Evolutionary conservation across 2,329 filamentous ascomycete species (phyloP).

Genomic region (Colletotrichum eleusines): DNA sequence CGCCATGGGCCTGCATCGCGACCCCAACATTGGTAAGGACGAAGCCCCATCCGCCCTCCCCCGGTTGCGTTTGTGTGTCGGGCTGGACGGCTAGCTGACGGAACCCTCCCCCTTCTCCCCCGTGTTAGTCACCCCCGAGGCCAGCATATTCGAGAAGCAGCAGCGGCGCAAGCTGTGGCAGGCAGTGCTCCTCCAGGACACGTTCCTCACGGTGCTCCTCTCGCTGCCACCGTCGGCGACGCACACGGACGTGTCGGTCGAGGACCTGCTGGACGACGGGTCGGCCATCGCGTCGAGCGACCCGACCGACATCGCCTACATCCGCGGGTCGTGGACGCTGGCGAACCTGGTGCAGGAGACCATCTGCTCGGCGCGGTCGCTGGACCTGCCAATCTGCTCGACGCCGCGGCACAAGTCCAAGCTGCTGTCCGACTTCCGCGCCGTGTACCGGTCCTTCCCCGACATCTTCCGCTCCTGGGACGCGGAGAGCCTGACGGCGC

Average conservation of each 20-base stretch:
- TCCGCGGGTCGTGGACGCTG: conserved; percentile 82
- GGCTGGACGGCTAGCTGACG: background rate
- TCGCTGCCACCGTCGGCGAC: conserved; percentile 83
- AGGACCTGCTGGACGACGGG: conserved; percentile 76
- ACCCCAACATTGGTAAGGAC: conserved; percentile 73
- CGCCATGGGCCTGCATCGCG: conserved; percentile 83
- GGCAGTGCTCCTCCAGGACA: conserved; percentile 83
- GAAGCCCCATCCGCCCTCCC: too few species aligned
- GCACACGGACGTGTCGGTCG: conserved; percentile 82
- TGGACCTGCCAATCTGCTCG: conserved; percentile 78
- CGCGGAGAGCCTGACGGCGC: conserved; percentile 66
- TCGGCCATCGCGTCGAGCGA: conserved; percentile 68
- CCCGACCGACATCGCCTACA: conserved; percentile 77
- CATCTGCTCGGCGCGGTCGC: conserved; percentile 79
- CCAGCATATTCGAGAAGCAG: conserved; percentile 79
- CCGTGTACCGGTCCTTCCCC: conserved; percentile 80
- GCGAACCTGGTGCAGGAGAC: conserved; percentile 83
- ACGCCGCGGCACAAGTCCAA: conserved; percentile 77
- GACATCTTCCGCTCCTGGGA: conserved; percentile 78
- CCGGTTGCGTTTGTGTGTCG: too few species aligned
- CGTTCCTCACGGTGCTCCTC: conserved; percentile 82
- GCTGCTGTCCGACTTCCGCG: conserved; percentile 76
- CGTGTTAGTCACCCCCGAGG: conserved; percentile 69
- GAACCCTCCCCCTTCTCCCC: conserved; percentile 10
- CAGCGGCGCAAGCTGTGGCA: conserved; percentile 86